Percentiles rank a stretch among this genome's conserved stretches.
Evolutionary conservation across 2,329 filamentous ascomycete genomes (phyloP).

Genomic region (Sporothrix brasiliensis): DNA sequence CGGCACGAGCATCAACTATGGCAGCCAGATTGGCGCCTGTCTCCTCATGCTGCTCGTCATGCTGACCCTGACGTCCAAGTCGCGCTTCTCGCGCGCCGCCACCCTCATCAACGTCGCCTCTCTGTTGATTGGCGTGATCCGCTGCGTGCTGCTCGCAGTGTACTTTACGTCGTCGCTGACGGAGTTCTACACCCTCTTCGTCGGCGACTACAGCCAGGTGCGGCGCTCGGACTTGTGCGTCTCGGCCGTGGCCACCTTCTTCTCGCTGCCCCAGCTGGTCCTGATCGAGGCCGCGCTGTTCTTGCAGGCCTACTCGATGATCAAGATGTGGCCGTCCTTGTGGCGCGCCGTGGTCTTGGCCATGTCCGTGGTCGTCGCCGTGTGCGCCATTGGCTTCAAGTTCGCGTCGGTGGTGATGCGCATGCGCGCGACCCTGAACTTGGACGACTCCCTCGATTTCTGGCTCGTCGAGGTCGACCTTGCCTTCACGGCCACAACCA

Average conservation of each 20-base stretch:
- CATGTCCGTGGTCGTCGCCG: slow-evolving; percentile 45
- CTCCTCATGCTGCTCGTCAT: slow-evolving; percentile 67
- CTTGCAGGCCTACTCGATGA: slow-evolving; percentile 57
- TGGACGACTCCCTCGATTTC: slow-evolving; percentile 33
- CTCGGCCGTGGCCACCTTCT: slow-evolving; percentile 47
- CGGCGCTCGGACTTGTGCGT: slow-evolving; percentile 43
- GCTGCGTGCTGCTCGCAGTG: slow-evolving; percentile 59
- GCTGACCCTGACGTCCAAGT: slow-evolving; percentile 65
- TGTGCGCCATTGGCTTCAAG: slow-evolving; percentile 41
- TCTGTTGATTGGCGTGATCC: slow-evolving; percentile 63
- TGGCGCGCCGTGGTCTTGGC: slow-evolving; percentile 41
- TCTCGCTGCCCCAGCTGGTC: slow-evolving; percentile 51
- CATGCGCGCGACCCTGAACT: slow-evolving; percentile 41
- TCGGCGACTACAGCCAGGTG: slow-evolving; percentile 58
- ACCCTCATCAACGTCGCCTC: slow-evolving; percentile 67
- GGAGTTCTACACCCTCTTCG: slow-evolving; percentile 63
- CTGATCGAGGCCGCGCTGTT: slow-evolving; percentile 53
- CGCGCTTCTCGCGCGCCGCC: slow-evolving; percentile 65
- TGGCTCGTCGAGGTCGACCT: slow-evolving; percentile 48
- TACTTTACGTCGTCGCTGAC: slow-evolving; percentile 65
- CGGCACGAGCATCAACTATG: slow-evolving; percentile 35
- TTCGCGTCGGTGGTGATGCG: slow-evolving; percentile 46
- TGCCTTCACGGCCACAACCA: slow-evolving; percentile 40
- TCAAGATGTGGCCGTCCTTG: slow-evolving; percentile 51
- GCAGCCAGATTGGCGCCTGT: slow-evolving; percentile 44